phyloP scores from a whole-genome alignment of 177 flowering plant species.

The Vitis hybrid region DNA sequence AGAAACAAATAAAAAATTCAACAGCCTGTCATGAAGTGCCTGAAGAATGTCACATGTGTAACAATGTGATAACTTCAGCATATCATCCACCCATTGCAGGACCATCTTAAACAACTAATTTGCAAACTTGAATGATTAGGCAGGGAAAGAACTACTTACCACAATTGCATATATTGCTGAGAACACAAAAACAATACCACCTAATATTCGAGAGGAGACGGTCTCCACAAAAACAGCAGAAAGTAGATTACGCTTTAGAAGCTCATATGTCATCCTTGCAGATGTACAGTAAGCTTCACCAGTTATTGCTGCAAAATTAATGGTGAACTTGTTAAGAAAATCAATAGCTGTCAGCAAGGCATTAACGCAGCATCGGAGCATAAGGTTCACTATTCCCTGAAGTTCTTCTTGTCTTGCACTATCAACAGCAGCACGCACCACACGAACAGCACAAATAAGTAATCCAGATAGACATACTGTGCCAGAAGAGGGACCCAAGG shows the following conservation, averaged over 20 bases:
- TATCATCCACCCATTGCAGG: neutral
- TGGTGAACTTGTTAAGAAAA: constrained; percentile 82
- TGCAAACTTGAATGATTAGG: neutral
- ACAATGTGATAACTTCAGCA: neutral
- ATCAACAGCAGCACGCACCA: constrained; percentile 74
- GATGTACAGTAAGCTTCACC: constrained; percentile 86
- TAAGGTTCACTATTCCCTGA: constrained; percentile 54
- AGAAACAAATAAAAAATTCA: neutral
- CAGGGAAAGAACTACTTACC: constrained; percentile 38
- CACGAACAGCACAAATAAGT: constrained; percentile 58
- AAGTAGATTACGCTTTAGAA: constrained; percentile 77
- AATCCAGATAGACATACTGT: constrained; percentile 82
- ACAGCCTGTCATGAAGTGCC: neutral
- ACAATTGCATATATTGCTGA: constrained; percentile 71
- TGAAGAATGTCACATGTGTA: neutral
- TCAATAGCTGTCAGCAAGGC: constrained; percentile 57
- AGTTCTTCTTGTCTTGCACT: constrained; percentile 59
- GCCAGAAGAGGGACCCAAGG: constrained; percentile 85
- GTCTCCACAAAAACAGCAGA: constrained; percentile 88
- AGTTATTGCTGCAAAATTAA: constrained; percentile 87
- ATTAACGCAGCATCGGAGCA: constrained; percentile 66
- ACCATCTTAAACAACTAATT: neutral
- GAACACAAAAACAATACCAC: constrained; percentile 64
- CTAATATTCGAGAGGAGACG: constrained; percentile 69
- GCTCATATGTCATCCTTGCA: constrained; percentile 87